phyloP scores from a whole-genome alignment of 2,329 filamentous ascomycete species.

The Neophaeococcomyces aloes region DNA sequence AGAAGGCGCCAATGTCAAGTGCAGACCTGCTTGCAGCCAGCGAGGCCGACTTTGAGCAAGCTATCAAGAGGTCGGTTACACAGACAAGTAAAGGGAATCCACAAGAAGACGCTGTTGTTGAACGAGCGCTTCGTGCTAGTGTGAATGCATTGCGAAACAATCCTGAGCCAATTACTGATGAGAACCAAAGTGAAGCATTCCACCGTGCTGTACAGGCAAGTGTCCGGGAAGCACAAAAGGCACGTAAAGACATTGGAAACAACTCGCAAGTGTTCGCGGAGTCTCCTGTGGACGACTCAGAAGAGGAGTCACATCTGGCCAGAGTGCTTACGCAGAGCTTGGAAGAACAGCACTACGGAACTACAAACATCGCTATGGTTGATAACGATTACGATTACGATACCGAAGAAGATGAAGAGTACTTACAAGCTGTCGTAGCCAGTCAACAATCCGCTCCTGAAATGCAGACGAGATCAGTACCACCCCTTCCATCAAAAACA shows the following conservation, averaged over 20 bases:
- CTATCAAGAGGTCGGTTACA: slow-evolving; percentile 58
- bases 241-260: slow-evolving; percentile 11
- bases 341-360: slow-evolving; percentile 24
- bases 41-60: slow-evolving; percentile 54
- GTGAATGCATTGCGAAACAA: slow-evolving; percentile 45
- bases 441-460: neutral
- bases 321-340: slow-evolving; percentile 36
- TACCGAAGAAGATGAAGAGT: slow-evolving; percentile 27
- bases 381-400: slow-evolving; percentile 22
- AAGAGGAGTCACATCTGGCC: slow-evolving; percentile 29
- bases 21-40: slow-evolving; percentile 13
- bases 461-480: neutral
- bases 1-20: neutral
- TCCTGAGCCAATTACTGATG: slow-evolving; percentile 8
- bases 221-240: slow-evolving; percentile 17
- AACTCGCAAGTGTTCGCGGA: neutral
- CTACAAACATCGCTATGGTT: slow-evolving; percentile 7
- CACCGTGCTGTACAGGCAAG: slow-evolving; percentile 23
- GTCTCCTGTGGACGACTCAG: slow-evolving; percentile 23
- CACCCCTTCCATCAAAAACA: neutral
- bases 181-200: slow-evolving; percentile 25
- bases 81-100: slow-evolving; percentile 60
- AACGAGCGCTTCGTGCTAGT: slow-evolving; percentile 63
- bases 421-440: slow-evolving; percentile 31
- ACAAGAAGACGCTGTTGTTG: slow-evolving; percentile 60